A percentile compares a stretch with the other conserved stretches of the same genome.
Conservation (phyloP, 2,329 filamentous ascomycete species). For the Aspergillus glaucus region DNA sequence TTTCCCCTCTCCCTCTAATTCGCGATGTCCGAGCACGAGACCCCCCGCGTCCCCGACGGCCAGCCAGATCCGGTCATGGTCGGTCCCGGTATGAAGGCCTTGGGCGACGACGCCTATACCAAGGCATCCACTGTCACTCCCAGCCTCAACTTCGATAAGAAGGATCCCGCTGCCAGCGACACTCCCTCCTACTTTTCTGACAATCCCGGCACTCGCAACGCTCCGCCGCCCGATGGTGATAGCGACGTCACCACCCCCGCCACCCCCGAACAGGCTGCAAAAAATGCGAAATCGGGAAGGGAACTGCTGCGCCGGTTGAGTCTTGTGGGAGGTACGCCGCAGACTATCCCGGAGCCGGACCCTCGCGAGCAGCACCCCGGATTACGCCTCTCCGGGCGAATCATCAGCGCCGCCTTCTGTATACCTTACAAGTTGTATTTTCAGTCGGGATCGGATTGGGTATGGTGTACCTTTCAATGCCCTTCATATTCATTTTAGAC, state of each 20-base stretch:
- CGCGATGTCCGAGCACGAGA: slow-evolving; percentile 20
- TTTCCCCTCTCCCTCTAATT: slow-evolving; percentile 3
- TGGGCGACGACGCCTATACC: slow-evolving; percentile 22
- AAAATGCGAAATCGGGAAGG: slow-evolving; percentile 41
- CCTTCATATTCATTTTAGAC: not conserved
- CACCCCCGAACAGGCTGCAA: slow-evolving; percentile 38
- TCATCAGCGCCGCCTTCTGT: slow-evolving; percentile 60
- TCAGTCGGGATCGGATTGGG: slow-evolving; percentile 51
- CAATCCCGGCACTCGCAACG: slow-evolving; percentile 15
- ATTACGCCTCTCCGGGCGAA: slow-evolving; percentile 53
- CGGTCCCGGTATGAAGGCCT: slow-evolving; percentile 20
- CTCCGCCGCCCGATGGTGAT: slow-evolving; percentile 8
- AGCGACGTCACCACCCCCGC: slow-evolving; percentile 10
- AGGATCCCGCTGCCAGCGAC: slow-evolving; percentile 13
- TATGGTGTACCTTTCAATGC: slow-evolving; percentile 23
- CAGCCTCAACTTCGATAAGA: slow-evolving; percentile 16
- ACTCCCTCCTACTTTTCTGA: slow-evolving; percentile 25
- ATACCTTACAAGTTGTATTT: slow-evolving; percentile 56
- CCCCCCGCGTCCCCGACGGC: slow-evolving; percentile 19
- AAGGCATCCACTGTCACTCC: slow-evolving; percentile 25
- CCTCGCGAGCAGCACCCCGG: slow-evolving; percentile 51
- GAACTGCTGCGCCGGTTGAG: slow-evolving; percentile 51
- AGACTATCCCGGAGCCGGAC: slow-evolving; percentile 44
- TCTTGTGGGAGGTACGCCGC: slow-evolving; percentile 33
- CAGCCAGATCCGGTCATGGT: slow-evolving; percentile 27